These are phyloP conservation scores for Polyporus tsugae DNA, from an alignment of 1,284 basidiomycete species.

Conservation along the genomic window DNA sequence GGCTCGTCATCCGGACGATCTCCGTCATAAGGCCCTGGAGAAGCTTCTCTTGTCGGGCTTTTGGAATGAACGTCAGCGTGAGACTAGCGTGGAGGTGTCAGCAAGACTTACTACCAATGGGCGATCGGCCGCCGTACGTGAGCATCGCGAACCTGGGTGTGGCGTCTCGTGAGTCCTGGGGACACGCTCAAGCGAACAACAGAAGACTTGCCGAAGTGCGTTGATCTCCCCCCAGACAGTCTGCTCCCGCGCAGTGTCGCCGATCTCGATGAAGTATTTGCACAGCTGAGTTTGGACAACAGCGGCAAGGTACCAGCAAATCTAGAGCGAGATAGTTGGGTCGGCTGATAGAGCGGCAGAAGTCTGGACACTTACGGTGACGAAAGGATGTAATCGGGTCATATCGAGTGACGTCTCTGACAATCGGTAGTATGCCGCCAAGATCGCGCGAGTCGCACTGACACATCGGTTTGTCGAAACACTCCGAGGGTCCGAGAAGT, in stretches of 20 bases:
- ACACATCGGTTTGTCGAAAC: slow-evolving; percentile 76
- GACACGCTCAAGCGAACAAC: neutral
- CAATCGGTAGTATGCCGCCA: slow-evolving; percentile 76
- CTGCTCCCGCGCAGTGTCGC: slow-evolving; percentile 72
- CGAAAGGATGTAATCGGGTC: slow-evolving; percentile 81
- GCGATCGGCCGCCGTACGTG: slow-evolving; percentile 77
- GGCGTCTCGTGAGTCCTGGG: slow-evolving; percentile 19
- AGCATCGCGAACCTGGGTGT: slow-evolving; percentile 76
- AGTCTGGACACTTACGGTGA: slow-evolving; percentile 60
- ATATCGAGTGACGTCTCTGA: slow-evolving; percentile 81
- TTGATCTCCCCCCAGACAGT: slow-evolving; percentile 88
- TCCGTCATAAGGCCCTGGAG: slow-evolving; percentile 86
- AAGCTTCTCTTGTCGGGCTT: slow-evolving; percentile 80
- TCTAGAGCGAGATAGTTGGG: slow-evolving; percentile 51
- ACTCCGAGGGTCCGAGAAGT: slow-evolving; percentile 70
- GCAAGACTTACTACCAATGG: slow-evolving; percentile 76
- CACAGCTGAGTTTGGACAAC: slow-evolving; percentile 85
- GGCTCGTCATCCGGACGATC: slow-evolving; percentile 81
- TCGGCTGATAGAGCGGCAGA: neutral
- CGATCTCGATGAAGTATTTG: slow-evolving; percentile 82
- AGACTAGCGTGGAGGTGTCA: slow-evolving; percentile 15
- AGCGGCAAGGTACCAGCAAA: slow-evolving; percentile 88
- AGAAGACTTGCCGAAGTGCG: slow-evolving; percentile 63
- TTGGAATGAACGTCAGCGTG: slow-evolving; percentile 25
- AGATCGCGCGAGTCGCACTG: slow-evolving; percentile 73